Evolutionary conservation across 2,329 filamentous ascomycete species (phyloP).

Genomic region (Akanthomyces lecanii): DNA sequence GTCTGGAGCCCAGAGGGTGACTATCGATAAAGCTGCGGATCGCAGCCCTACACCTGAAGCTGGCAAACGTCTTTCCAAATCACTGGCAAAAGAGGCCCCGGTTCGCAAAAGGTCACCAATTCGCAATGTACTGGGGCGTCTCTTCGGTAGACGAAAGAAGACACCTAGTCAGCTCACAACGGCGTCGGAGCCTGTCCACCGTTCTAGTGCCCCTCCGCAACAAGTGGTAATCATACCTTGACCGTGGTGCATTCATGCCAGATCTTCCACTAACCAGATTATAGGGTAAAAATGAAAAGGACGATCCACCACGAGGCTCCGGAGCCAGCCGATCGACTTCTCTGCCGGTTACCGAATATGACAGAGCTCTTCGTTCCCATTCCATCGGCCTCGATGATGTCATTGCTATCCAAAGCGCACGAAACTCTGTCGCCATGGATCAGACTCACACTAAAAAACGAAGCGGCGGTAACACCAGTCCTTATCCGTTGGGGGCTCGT

Average conservation of each 20-base stretch:
- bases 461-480: slow-evolving; percentile 19
- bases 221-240: slow-evolving; percentile 19
- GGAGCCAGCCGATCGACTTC: slow-evolving; percentile 51
- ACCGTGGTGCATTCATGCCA: background rate
- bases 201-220: slow-evolving; percentile 6
- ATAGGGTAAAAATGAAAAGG: background rate
- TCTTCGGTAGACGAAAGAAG: slow-evolving; percentile 58
- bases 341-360: slow-evolving; percentile 56
- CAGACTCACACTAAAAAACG: slow-evolving; percentile 33
- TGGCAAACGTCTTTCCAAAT: slow-evolving; percentile 42
- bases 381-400: slow-evolving; percentile 55
- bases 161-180: slow-evolving; percentile 25
- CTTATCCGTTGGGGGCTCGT: slow-evolving; percentile 19
- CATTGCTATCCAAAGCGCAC: slow-evolving; percentile 48
- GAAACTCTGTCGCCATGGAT: slow-evolving; percentile 50
- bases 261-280: background rate
- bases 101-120: slow-evolving; percentile 56
- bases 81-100: slow-evolving; percentile 27
- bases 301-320: background rate
- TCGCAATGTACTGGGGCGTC: slow-evolving; percentile 49
- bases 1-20: background rate
- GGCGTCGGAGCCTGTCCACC: background rate
- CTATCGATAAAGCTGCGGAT: background rate
- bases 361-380: slow-evolving; percentile 57
- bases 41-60: background rate